A percentile compares a stretch with the other conserved stretches of the same genome.
These are phyloP conservation scores for Pichia cabralensis DNA, from an alignment of 805 yeast species.

Conservation along the genomic window DNA sequence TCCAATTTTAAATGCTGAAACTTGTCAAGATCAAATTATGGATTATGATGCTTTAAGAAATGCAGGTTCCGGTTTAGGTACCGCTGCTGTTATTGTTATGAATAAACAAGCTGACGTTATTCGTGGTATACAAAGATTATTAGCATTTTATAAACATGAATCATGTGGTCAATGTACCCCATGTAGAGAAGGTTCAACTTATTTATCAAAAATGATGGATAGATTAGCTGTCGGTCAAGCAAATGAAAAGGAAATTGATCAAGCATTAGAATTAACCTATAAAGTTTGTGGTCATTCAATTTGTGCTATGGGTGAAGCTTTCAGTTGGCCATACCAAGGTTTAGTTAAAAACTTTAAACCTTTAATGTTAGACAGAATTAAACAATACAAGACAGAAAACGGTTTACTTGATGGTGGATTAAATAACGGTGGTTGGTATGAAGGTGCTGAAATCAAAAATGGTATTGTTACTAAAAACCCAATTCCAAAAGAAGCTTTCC, in stretches of 20 bases:
- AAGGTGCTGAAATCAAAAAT: conserved; percentile 43
- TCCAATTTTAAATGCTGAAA: conserved; percentile 63
- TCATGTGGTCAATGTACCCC: conserved; percentile 95
- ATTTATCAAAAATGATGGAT: conserved; percentile 77
- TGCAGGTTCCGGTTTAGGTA: conserved; percentile 81
- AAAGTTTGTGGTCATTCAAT: conserved; percentile 88
- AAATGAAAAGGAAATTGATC: conserved; percentile 68
- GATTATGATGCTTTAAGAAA: conserved; percentile 82
- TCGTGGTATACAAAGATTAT: conserved; percentile 75
- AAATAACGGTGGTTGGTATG: conserved; percentile 72
- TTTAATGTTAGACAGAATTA: conserved; percentile 65
- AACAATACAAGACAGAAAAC: conserved; percentile 42
- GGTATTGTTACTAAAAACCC: conserved; percentile 61
- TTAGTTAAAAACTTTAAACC: conserved; percentile 79
- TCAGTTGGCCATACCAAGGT: conserved; percentile 92
- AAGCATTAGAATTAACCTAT: conserved; percentile 74
- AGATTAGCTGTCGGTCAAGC: conserved; percentile 76
- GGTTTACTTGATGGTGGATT: conserved; percentile 28
- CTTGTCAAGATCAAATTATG: conserved; percentile 66
- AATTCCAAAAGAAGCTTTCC: conserved; percentile 32
- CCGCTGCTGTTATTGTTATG: conserved; percentile 90
- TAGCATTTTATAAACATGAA: conserved; percentile 83
- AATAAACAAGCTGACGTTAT: conserved; percentile 79
- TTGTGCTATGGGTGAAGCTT: conserved; percentile 89
- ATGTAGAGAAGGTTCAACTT: conserved; percentile 88